Evolutionary conservation across 495 filamentous ascomycete species (phyloP).

Genomic region (Lasiosphaeria ovina): DNA sequence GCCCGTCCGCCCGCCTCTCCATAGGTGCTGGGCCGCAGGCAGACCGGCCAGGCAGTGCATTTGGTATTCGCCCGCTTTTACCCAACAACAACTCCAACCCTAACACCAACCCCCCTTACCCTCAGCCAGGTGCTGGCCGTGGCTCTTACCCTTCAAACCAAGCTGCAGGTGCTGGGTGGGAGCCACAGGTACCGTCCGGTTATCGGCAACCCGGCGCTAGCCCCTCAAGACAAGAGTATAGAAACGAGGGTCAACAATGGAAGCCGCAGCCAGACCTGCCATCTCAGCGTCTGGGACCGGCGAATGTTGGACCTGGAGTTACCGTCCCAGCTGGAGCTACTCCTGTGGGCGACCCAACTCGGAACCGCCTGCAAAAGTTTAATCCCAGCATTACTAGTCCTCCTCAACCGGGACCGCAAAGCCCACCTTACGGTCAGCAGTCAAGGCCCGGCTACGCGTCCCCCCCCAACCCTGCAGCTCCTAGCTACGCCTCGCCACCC

Average conservation of each 20-base stretch:
- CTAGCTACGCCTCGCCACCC: constrained; percentile 15
- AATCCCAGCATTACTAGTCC: constrained; percentile 29
- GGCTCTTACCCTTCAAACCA: constrained; percentile 11
- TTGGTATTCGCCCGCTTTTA: constrained; percentile 56
- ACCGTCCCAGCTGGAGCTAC: constrained; percentile 12
- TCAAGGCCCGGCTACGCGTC: constrained; percentile 3
- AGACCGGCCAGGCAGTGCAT: constrained; percentile 64
- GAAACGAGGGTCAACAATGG: constrained; percentile 12
- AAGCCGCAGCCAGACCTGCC: constrained; percentile 8
- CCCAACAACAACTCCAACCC: constrained; percentile 21
- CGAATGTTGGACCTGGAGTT: constrained; percentile 13
- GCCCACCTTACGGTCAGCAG: constrained; percentile 30
- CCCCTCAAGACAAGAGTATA: constrained; percentile 22
- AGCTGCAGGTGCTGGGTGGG: constrained; percentile 38
- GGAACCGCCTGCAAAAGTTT: constrained; percentile 38
- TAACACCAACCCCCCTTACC: constrained; percentile 17
- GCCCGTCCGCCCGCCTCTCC: constrained; percentile 37
- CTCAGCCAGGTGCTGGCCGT: constrained; percentile 14
- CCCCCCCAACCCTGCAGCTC: no score
- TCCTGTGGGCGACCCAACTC: constrained; percentile 28
- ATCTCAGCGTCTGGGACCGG: constrained; percentile 15
- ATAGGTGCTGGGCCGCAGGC: constrained; percentile 40
- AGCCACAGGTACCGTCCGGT: constrained; percentile 39
- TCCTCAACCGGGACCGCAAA: constrained; percentile 20
- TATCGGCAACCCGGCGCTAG: constrained; percentile 45